Conservation (phyloP, 345 rosid species). For the Brassica carinata region DNA sequence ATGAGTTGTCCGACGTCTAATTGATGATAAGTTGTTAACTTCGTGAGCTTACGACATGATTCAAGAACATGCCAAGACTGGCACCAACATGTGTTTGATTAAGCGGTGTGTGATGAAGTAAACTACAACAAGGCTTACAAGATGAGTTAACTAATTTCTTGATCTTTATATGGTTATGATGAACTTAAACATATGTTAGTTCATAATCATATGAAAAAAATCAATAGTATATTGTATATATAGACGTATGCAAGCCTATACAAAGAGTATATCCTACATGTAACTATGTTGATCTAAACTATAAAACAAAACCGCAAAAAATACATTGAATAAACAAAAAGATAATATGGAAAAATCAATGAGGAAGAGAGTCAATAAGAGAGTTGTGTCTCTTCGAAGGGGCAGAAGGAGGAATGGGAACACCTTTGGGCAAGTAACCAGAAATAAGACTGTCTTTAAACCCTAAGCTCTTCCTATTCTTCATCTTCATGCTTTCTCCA, state of each 20-base stretch:
- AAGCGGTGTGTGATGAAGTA: neutral
- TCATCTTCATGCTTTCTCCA: slow-evolving; percentile 23
- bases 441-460: slow-evolving; percentile 46
- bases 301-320: slow-evolving; percentile 18
- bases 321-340: neutral
- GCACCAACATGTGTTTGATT: slow-evolving; percentile 5
- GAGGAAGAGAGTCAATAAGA: slow-evolving; percentile 44
- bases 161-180: neutral
- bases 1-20: neutral
- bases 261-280: slow-evolving; percentile 13
- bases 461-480: slow-evolving; percentile 24
- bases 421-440: slow-evolving; percentile 79
- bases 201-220: neutral
- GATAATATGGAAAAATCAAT: slow-evolving; percentile 8
- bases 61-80: slow-evolving; percentile 19
- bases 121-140: neutral
- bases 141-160: neutral
- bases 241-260: slow-evolving; percentile 11
- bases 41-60: neutral
- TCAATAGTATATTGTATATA: neutral
- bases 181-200: neutral
- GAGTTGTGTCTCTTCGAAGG: slow-evolving; percentile 86
- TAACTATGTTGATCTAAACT: slow-evolving; percentile 6
- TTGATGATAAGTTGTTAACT: neutral
- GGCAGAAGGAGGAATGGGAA: slow-evolving; percentile 74